Evolutionary conservation across 2,329 filamentous ascomycete species (phyloP), one percentile per base, ranked within the genome.

Genomic region (Beauveria caledonica): DNA sequence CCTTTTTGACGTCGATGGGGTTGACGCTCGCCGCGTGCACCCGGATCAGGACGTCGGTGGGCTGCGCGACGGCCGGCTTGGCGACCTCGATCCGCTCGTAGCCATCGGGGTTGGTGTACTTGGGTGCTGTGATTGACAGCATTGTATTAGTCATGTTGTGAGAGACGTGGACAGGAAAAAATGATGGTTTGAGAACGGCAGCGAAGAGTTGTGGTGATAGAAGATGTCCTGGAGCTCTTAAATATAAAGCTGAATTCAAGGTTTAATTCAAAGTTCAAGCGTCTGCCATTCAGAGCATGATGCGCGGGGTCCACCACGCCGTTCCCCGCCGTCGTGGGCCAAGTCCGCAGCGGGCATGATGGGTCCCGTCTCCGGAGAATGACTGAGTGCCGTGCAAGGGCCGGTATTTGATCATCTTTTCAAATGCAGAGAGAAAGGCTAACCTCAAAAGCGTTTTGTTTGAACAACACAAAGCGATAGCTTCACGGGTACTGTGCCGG

Each of bases 11-110:
- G 66, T 79, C 77, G 3, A 78, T 67, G 1, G 77, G 76, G 62
- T 80, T 79, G 45, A 79, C 68, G 50, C 72, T 73, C 1, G 76
- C 76, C 3, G 77, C 76, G 58, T 76, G 68, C 9, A 79, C 74
- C 52, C 69, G 72, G 44, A 79, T 73, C 17, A 74, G 52, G 11
- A 71, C 65, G 29, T 70, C 66, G 11, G 61, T 63, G 17, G 63
- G 40, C 1, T 64, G 52, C 9, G 62, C 62, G 44, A 70, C 58
- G 11, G 61, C 61, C 3, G 68, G 68, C 44, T 63, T 63, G n/a
- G 67, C 62, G 21, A 67, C 39, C 11, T 33, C 56, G 8, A 59
- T 62, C 8, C 66, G 39, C 50, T 66, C 48, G 46, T 68, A 68
- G 19, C 62, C 56, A 51, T 64, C 62, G 11, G 67, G 67, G 8